phyloP scores from a whole-genome alignment of 805 yeast genomes.

The Metschnikowia cubensis region DNA sequence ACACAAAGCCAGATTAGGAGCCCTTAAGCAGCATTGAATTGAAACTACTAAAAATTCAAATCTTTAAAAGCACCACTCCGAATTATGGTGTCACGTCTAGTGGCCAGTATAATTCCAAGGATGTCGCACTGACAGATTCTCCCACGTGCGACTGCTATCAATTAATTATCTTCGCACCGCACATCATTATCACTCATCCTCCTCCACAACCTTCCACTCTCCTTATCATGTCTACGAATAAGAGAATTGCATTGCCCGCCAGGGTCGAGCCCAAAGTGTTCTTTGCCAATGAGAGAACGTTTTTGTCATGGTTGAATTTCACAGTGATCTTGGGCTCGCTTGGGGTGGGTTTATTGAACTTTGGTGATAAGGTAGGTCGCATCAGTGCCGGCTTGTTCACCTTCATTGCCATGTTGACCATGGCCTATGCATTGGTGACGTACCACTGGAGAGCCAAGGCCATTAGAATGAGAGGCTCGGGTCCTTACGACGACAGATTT shows the following conservation, averaged over 20 bases:
- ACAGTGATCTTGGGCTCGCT: conserved; percentile 97
- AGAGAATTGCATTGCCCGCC: conserved; percentile 96
- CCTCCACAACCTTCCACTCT: neutral
- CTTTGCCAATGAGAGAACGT: conserved; percentile 98
- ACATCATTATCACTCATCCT: neutral
- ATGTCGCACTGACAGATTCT: neutral
- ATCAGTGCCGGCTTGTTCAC: conserved; percentile 93
- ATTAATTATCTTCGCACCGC: conserved; percentile 6
- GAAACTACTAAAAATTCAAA: too few relatives aligned
- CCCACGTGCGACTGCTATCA: conserved; percentile 9
- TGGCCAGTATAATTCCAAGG: too few relatives aligned
- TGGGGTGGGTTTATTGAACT: conserved; percentile 92
- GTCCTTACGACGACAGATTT: conserved; percentile 98
- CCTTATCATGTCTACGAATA: conserved; percentile 32
- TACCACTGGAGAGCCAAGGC: conserved; percentile 99
- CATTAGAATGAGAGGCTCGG: conserved; percentile 93
- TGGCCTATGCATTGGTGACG: conserved; percentile 91
- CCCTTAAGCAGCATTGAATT: too few relatives aligned
- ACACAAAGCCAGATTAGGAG: too few relatives aligned
- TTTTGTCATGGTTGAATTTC: conserved; percentile 96
- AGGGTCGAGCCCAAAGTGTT: conserved; percentile 98
- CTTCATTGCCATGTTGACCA: conserved; percentile 93
- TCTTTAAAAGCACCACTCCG: too few relatives aligned
- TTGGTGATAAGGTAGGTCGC: conserved; percentile 92
- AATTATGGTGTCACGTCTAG: too few relatives aligned